Base-by-base conservation (phyloP, 805 yeast genomes). In the Cyberlindnera mississippiensis region DNA sequence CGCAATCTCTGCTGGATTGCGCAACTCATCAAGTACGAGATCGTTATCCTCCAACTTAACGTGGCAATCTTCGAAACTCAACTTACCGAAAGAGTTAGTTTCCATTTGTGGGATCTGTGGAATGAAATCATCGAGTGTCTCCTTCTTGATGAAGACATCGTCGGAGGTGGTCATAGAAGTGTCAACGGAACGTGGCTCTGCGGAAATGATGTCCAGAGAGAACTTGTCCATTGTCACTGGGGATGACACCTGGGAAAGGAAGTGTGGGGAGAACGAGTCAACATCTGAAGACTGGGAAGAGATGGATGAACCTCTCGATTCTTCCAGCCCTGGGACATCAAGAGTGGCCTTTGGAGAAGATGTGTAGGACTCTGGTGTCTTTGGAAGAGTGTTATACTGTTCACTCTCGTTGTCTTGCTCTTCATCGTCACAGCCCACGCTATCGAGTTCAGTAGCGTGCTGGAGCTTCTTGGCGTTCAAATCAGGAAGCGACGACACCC, bases 1-100 rank as follows among this genome's bases (percentile, higher is more conserved):
- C 46, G 68, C 61, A 62, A 66, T 64, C 71, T 53, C 71, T 59
- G 61, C 71, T 66, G 71, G 69, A 66, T 66, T 64, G 63, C 71
- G 69, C 71, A 66, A 64, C 65, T 64, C 66, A 58, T 62, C 68
- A 56, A 63, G 60, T 42, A 52, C 67, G 52, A 53, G 57, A 45
- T 62, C 60, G 54, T 56, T 56, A 50, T 61, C 64, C 47, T 39
- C 41, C 45, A 53, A 34, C 35, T 44, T 43, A 9, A 44, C 49
- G 36, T 49, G 55, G 35, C 44, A 50, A 35, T 53, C 57, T 29
- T 45, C 55, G 28, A 48, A 36, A 13, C n/a, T 41, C 28, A 48
- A 13, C 34, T 47, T 45, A 15, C 45, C 50, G 28, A 24, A n/a
- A n/a, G n/a, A n/a, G n/a, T n/a, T n/a, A n/a, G n/a, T n/a, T n/a